Evolutionary conservation across 345 rosid genomes (phyloP).

Genomic region (Chamaenerion angustifolium): DNA sequence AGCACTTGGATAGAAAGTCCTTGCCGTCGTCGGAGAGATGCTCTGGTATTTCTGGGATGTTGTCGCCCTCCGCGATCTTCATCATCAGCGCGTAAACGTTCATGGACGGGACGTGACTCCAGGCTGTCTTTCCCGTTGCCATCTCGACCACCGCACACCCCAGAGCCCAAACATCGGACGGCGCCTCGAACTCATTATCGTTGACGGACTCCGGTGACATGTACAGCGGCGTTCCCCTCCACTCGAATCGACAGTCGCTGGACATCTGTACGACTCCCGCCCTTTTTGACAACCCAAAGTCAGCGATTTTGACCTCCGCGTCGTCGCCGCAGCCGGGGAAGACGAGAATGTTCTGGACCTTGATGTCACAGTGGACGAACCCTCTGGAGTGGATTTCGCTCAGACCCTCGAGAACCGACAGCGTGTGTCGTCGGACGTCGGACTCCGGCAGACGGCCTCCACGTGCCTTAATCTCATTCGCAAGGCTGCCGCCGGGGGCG

Average conservation of each 20-base stretch:
- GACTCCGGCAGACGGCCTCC: conserved; percentile 37
- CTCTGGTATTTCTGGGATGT: conserved; percentile 44
- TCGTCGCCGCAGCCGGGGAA: conserved; percentile 13
- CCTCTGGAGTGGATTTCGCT: conserved; percentile 46
- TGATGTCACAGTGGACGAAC: conserved; percentile 37
- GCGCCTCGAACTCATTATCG: conserved; percentile 42
- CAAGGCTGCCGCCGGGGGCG: conserved; percentile 62
- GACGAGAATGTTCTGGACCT: conserved; percentile 26
- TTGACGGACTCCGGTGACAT: conserved; percentile 68
- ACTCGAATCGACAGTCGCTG: conserved; percentile 8
- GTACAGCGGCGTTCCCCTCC: conserved; percentile 66
- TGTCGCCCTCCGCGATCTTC: conserved; percentile 41
- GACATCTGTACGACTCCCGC: conserved; percentile 4
- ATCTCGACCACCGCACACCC: conserved; percentile 72
- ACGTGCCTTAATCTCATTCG: conserved; percentile 13
- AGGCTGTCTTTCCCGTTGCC: conserved; percentile 52
- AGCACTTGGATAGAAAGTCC: conserved; percentile 55
- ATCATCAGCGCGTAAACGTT: conserved; percentile 30
- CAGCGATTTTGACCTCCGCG: conserved; percentile 41
- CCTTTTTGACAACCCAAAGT: conserved; percentile 63
- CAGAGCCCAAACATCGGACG: conserved; percentile 79
- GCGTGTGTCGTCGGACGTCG: conserved; percentile 32
- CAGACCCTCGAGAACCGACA: conserved; percentile 44
- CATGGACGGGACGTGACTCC: conserved; percentile 27
- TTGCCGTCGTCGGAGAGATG: conserved; percentile 50